Base-by-base conservation (phyloP, 176 grass and related monocot species). In the Aegilops umbellulata region DNA sequence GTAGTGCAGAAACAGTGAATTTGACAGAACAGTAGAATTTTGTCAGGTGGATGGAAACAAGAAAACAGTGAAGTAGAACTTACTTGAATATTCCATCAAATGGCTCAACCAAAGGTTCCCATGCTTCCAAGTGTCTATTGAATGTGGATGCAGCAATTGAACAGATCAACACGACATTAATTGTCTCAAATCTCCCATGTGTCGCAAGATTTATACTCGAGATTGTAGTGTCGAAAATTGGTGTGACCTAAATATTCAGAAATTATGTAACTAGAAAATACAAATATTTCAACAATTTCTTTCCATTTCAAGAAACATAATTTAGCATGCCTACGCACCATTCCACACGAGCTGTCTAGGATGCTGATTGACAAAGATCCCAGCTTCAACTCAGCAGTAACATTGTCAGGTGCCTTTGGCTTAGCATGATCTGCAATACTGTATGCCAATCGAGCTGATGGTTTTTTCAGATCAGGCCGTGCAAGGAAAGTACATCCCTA, bases 71-170 rank as follows among this genome's bases (percentile, higher is more conserved):
- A 73, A 72, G 19, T 36, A 77, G 3, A 71, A 71, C n/a, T 88
- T 94, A 98, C 96, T 98, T 98, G 79, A 98, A 98, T 89, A 98
- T 95, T 19, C 92, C 93, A 92, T 98, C 96, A 91, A 95, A 98
- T 86, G 96, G 96, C 88, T 98, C 96, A 87, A 98, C 69, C 83
- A 98, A 89, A 69, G 96, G 96, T 77, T 98, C 96, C 96, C 96
- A 98, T 87, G 96, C 81, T 90, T 95, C 93, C 80, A 98, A 78
- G 83, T 94, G 92, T 86, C 90, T 93, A 82, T 98, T 98, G 82
- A 98, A 98, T 89, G 96, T 98, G 79, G 96, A 98, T 77, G 96
- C 86, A 20, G 96, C 88, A 84, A 98, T 90, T 73, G 96, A 98
- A 88, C 96, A 98, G 73, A 98, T 92, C 64, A 95, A 80, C 44